Evolutionary conservation across 805 yeast genomes (phyloP), one percentile per base, ranked within the genome.

Genomic region (Maudiozyma turicensis): DNA sequence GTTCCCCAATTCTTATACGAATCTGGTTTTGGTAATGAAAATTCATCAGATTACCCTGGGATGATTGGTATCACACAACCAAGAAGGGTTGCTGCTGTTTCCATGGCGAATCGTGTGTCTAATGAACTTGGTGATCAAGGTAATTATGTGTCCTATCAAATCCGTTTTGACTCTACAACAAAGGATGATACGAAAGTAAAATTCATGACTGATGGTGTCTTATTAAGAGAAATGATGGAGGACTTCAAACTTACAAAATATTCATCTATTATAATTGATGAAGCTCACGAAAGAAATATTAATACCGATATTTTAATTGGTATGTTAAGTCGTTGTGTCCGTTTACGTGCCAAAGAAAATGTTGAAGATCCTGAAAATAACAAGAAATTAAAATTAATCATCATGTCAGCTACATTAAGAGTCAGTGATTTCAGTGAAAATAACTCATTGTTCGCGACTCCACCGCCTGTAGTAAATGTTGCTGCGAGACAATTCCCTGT

Each of bases 51-150:
- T 7, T 78, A 81, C 10, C 91, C 96, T 0, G 98, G 98, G 1
- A 84, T 91, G 90, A 87, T 93, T 58, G 99, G 97, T 50, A 75
- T 93, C 28, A 93, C 99, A 0, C 99, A 93, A 68, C 96, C 96
- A 2, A 78, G 96, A 74, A 78, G 96, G 68, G 96, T 87, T 50
- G 96, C 96, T 5, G 95, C 96, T 0, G 89, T 88, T 15, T 84
- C 95, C 9, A 86, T 88, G 95, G 85, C 95, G 1, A 75, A 77
- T 43, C 80, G 96, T 70, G 95, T 88, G 13, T 72, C 80, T 2
- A 72, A 74, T 43, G 96, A 88, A 61, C 65, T 88, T 50, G 95
- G 95, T 2, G 76, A 80, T 52, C 86, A 82, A 57, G 80, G 82
- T 5, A 63, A 73, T 15, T 72, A 75, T 53, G 96, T 88, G 32